phyloP scores from a whole-genome alignment of 306 rosid species.

The Begonia masoniana region DNA sequence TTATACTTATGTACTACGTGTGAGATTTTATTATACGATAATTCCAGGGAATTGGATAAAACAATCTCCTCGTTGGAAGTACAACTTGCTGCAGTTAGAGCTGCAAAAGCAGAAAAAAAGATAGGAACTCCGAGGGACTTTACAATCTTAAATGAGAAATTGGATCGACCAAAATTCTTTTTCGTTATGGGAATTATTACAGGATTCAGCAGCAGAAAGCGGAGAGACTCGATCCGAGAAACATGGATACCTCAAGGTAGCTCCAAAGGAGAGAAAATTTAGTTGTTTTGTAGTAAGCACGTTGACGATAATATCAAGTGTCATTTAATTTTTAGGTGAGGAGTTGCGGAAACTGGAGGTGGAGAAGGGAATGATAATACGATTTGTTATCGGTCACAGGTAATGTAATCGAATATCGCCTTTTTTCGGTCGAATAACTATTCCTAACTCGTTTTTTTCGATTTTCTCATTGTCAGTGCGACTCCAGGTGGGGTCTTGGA shows the following conservation, averaged over 20 bases:
- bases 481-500: slow-evolving; percentile 43
- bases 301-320: background rate
- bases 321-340: slow-evolving; percentile 19
- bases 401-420: background rate
- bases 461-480: slow-evolving; percentile 22
- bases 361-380: slow-evolving; percentile 47
- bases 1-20: background rate
- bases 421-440: no score
- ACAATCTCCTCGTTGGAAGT: slow-evolving; percentile 46
- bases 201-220: slow-evolving; percentile 46
- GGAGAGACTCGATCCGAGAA: slow-evolving; percentile 49
- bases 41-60: slow-evolving; percentile 38
- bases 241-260: slow-evolving; percentile 55
- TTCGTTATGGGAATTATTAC: slow-evolving; percentile 58
- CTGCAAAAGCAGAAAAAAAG: slow-evolving; percentile 18
- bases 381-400: slow-evolving; percentile 54
- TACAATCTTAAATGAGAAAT: slow-evolving; percentile 12
- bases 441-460: background rate
- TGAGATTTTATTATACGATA: background rate
- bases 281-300: slow-evolving; percentile 7
- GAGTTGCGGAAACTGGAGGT: slow-evolving; percentile 28
- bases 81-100: slow-evolving; percentile 50
- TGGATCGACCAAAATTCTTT: slow-evolving; percentile 35
- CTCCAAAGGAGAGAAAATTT: background rate
- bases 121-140: slow-evolving; percentile 30